Conservation (phyloP, 257 asterid genomes). For the Verbena officinalis region DNA sequence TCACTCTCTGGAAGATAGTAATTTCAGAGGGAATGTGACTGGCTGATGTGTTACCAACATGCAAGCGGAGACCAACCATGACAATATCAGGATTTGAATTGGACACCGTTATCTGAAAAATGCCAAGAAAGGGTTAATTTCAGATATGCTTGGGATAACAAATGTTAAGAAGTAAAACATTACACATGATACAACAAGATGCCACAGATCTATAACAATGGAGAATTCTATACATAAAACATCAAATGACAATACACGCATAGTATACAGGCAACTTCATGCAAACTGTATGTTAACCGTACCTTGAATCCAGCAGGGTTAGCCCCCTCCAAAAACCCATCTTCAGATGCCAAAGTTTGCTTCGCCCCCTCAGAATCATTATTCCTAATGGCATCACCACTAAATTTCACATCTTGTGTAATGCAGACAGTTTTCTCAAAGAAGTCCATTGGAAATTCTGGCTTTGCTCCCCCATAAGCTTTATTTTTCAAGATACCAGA, state of each 20-base stretch:
- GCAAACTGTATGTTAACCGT: constrained; percentile 25
- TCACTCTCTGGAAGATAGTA: constrained; percentile 78
- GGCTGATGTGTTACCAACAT: constrained; percentile 88
- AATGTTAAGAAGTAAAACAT: constrained; percentile 18
- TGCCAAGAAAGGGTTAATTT: constrained; percentile 20
- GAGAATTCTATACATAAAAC: background rate
- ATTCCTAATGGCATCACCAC: constrained; percentile 88
- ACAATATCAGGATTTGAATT: constrained; percentile 97
- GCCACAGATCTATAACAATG: constrained; percentile 4
- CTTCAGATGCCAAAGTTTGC: constrained; percentile 93
- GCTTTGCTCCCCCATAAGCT: constrained; percentile 86
- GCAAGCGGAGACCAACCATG: constrained; percentile 96
- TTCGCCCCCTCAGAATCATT: constrained; percentile 96
- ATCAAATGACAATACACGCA: constrained; percentile 21
- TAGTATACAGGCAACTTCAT: constrained; percentile 25
- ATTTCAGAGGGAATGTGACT: constrained; percentile 93
- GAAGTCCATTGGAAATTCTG: constrained; percentile 95
- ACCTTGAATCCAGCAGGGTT: constrained; percentile 94
- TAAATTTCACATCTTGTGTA: constrained; percentile 85
- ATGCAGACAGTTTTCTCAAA: constrained; percentile 89
- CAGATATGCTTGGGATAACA: constrained; percentile 21
- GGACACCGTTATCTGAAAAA: constrained; percentile 73
- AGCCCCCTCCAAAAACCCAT: constrained; percentile 93
- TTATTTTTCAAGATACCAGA: constrained; percentile 84
- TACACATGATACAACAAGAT: constrained; percentile 3